Percentiles rank a stretch among this genome's conserved stretches.
Evolutionary conservation across 257 asterid genomes (phyloP).

Genomic region (Leptodermis oblonga): DNA sequence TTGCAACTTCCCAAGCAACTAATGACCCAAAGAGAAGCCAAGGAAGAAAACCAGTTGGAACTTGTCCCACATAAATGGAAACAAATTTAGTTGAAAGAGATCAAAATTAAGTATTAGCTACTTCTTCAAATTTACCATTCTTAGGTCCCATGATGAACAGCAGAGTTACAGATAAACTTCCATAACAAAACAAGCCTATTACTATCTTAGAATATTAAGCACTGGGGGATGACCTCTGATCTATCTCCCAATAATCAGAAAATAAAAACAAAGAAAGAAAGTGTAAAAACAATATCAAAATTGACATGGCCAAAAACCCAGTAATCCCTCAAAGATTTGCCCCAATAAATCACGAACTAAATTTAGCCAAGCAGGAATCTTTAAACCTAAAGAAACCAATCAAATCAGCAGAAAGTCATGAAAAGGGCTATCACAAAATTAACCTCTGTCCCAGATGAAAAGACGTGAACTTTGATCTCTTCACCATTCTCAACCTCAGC

Average conservation of each 20-base stretch:
- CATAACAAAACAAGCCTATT: not conserved
- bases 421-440: not conserved
- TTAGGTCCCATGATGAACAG: too few species aligned
- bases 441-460: constrained; percentile 72
- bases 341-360: not conserved
- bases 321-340: not conserved
- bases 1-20: constrained; percentile 72
- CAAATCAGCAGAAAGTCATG: not conserved
- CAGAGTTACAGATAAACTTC: not conserved
- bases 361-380: not conserved
- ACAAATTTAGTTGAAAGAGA: not conserved
- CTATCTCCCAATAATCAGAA: not conserved
- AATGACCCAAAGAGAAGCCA: not conserved
- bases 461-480: constrained; percentile 52
- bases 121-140: not conserved
- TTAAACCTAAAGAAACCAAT: not conserved
- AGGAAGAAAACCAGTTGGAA: not conserved
- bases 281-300: not conserved
- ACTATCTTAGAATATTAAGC: not conserved
- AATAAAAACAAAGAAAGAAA: not conserved
- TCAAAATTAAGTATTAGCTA: not conserved
- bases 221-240: not conserved
- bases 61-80: not conserved
- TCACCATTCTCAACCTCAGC: constrained; percentile 36
- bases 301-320: not conserved